Conservation (phyloP, 73 alveolate genomes). For the Paramecium sonneborni region DNA sequence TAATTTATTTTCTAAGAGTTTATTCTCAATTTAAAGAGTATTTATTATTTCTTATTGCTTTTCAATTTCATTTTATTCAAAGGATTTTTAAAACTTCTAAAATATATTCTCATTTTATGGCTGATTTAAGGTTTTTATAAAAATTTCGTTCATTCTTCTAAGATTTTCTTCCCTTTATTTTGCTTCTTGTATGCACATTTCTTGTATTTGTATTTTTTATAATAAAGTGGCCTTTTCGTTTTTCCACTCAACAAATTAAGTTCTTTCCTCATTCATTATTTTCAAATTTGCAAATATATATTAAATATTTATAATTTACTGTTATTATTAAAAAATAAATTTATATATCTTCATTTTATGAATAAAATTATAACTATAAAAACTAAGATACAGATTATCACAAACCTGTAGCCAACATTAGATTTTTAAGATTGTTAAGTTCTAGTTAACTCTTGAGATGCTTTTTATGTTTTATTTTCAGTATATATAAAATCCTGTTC, state of each 20-base stretch:
- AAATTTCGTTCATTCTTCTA: constrained; percentile 64
- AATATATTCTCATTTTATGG: constrained; percentile 43
- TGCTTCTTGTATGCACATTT: constrained; percentile 56
- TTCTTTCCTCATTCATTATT: background rate
- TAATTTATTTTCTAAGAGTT: constrained; percentile 4
- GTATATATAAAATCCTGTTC: background rate
- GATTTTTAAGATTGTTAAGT: background rate
- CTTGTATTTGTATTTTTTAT: constrained; percentile 42
- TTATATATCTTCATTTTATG: background rate
- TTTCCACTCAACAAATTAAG: constrained; percentile 46
- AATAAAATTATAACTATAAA: background rate
- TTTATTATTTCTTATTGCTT: constrained; percentile 14
- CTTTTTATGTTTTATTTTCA: background rate
- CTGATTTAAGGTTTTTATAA: constrained; percentile 4
- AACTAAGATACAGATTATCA: background rate
- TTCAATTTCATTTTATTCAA: background rate
- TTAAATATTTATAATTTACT: background rate
- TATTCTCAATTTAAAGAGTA: background rate
- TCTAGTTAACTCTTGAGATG: background rate
- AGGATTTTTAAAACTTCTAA: background rate
- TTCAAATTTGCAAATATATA: background rate
- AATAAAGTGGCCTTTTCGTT: constrained; percentile 60
- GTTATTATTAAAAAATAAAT: background rate
- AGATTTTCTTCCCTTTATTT: constrained; percentile 65
- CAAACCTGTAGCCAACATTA: background rate